Percentiles rank a stretch among this genome's conserved stretches.
These are phyloP conservation scores for Phytopythium oedochilum DNA, from an alignment of 352 stramenopile species.

Conservation along the genomic window DNA sequence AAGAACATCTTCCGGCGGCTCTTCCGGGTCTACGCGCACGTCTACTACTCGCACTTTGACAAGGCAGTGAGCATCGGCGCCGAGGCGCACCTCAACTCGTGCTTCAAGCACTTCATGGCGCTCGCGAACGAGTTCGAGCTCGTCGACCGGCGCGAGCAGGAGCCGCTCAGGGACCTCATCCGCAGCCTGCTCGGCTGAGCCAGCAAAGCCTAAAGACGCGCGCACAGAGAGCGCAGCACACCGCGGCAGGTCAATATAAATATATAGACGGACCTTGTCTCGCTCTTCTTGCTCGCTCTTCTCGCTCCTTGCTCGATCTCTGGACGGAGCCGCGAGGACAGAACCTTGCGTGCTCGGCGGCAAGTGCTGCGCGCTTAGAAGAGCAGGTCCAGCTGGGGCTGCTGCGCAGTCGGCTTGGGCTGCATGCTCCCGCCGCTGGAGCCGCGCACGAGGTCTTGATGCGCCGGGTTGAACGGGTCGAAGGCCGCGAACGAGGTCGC, in stretches of 20 bases:
- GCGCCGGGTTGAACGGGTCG: slow-evolving; percentile 35
- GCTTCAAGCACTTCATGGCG: slow-evolving; percentile 98
- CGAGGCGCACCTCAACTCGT: slow-evolving; percentile 96
- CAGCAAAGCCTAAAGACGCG: no score
- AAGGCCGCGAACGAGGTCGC: slow-evolving; percentile 22
- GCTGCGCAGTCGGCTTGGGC: background rate
- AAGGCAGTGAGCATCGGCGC: slow-evolving; percentile 93
- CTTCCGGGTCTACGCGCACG: slow-evolving; percentile 96
- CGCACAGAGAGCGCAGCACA: background rate
- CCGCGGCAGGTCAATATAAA: background rate
- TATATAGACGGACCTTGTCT: background rate
- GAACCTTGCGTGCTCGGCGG: no score
- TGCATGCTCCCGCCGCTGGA: slow-evolving; percentile 4
- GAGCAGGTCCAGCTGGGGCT: background rate
- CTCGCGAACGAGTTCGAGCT: slow-evolving; percentile 95
- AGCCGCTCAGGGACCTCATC: slow-evolving; percentile 94
- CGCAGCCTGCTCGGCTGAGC: slow-evolving; percentile 77
- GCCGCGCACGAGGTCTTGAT: slow-evolving; percentile 9
- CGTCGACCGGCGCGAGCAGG: slow-evolving; percentile 91
- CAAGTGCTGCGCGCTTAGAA: background rate
- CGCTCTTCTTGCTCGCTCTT: background rate
- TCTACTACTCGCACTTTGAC: slow-evolving; percentile 96
- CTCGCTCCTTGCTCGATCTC: no score
- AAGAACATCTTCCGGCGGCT: slow-evolving; percentile 94
- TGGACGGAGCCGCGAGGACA: background rate